phyloP scores from a whole-genome alignment of 2,329 filamentous ascomycete species.

The Calonectria pauciramosa region DNA sequence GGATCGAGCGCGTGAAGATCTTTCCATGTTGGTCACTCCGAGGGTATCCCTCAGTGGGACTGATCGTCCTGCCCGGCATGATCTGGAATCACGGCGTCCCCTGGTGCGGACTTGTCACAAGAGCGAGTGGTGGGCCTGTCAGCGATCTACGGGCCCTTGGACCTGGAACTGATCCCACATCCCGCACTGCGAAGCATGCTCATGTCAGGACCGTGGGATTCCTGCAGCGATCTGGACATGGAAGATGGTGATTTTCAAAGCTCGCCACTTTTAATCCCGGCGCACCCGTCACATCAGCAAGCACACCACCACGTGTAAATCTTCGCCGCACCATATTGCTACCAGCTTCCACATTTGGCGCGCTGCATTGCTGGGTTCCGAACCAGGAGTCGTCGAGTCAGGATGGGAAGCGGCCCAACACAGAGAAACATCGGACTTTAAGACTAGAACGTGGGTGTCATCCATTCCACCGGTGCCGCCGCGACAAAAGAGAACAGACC shows the following conservation, averaged over 20 bases:
- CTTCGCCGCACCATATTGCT: not conserved
- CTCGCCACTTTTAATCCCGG: not conserved
- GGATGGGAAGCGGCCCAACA: not conserved
- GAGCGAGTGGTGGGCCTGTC: not conserved
- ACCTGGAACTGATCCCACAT: not conserved
- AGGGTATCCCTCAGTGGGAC: not conserved
- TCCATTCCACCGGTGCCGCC: not conserved
- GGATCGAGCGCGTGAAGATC: not conserved
- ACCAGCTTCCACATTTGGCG: conserved; percentile 5
- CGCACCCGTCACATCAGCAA: not conserved
- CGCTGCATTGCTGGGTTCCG: not conserved
- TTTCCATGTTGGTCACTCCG: not conserved
- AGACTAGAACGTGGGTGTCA: not conserved
- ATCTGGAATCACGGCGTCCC: not conserved
- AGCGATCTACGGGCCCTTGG: not conserved
- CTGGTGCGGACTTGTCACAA: not conserved
- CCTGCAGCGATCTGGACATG: not conserved
- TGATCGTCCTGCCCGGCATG: not conserved
- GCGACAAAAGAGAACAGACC: not conserved
- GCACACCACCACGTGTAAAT: not conserved
- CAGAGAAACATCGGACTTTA: not conserved
- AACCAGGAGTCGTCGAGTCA: not conserved
- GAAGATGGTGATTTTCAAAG: not conserved
- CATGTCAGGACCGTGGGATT: not conserved
- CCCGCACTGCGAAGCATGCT: not conserved